phyloP scores from a whole-genome alignment of 2,329 filamentous ascomycete species.

The Pseudocercospora eumusae region DNA sequence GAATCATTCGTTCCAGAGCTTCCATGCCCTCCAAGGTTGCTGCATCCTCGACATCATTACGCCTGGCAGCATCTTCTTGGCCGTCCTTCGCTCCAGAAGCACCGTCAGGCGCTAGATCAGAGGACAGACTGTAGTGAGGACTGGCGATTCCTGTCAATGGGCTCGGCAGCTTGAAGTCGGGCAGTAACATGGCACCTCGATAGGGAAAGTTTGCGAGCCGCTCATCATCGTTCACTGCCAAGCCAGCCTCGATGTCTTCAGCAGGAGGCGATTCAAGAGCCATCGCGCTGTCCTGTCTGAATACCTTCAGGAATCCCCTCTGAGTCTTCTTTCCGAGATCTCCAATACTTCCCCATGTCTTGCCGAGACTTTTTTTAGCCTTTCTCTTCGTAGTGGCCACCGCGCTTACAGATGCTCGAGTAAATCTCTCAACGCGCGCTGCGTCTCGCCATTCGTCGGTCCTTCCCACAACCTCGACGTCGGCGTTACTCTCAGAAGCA shows the following conservation, averaged over 20 bases:
- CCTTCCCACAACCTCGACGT: neutral
- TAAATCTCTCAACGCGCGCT: neutral
- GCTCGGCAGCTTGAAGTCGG: neutral
- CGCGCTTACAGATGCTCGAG: neutral
- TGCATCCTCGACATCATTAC: neutral
- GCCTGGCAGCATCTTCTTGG: neutral
- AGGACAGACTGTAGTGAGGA: neutral
- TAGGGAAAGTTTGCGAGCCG: neutral
- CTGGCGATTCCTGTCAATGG: neutral
- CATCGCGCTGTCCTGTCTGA: slow-evolving; percentile 2
- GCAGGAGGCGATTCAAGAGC: neutral
- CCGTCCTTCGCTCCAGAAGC: no score
- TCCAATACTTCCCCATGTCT: neutral
- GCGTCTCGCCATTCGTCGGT: neutral
- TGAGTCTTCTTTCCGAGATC: slow-evolving; percentile 6
- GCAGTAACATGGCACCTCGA: neutral
- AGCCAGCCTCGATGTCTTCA: neutral
- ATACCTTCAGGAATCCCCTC: neutral
- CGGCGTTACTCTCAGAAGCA: neutral
- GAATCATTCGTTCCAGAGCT: neutral
- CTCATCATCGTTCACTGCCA: neutral
- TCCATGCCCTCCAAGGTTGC: neutral
- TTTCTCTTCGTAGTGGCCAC: neutral
- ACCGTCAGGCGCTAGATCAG: neutral
- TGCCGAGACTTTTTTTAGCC: slow-evolving; percentile 1